These are phyloP conservation scores for Plasmodium malariae DNA, from an alignment of 169 alveolate genomes.

Conservation along the genomic window DNA sequence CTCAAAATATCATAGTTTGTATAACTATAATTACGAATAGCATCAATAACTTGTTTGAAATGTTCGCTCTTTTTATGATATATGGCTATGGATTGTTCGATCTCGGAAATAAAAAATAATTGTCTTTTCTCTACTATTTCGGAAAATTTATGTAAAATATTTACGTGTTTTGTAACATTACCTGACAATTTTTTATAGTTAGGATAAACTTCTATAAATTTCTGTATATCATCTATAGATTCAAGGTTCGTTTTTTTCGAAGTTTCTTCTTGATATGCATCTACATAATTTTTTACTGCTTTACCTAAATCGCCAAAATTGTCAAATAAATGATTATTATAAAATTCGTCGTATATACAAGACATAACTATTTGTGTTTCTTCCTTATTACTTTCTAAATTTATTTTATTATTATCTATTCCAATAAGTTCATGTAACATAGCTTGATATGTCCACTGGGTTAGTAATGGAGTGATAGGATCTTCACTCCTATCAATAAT, in stretches of 20 bases:
- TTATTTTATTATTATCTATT: conserved; percentile 91
- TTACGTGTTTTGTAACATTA: conserved; percentile 92
- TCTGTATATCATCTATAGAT: conserved; percentile 92
- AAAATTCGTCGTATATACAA: conserved; percentile 93
- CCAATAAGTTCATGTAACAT: conserved; percentile 97
- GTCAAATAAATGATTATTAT: conserved; percentile 89
- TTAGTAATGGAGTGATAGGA: conserved; percentile 96
- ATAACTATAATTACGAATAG: conserved; percentile 84
- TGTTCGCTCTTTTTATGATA: conserved; percentile 89
- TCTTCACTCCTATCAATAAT: conserved; percentile 96
- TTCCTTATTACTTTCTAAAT: conserved; percentile 77
- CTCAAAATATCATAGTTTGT: conserved; percentile 89
- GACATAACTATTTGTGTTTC: conserved; percentile 76
- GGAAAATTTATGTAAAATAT: conserved; percentile 89
- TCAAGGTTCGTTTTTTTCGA: conserved; percentile 82
- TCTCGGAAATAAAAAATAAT: conserved; percentile 88
- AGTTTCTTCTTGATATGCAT: conserved; percentile 84
- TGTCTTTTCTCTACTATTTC: conserved; percentile 89
- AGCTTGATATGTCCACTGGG: conserved; percentile 97
- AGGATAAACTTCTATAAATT: conserved; percentile 91
- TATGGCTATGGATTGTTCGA: conserved; percentile 92
- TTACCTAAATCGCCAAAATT: conserved; percentile 96
- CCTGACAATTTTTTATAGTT: conserved; percentile 91
- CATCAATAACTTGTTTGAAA: conserved; percentile 85
- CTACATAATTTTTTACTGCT: conserved; percentile 90